These are phyloP conservation scores for Centrapalus pauciflorus DNA, from an alignment of 129 eudicot genomes.

Conservation along the genomic window DNA sequence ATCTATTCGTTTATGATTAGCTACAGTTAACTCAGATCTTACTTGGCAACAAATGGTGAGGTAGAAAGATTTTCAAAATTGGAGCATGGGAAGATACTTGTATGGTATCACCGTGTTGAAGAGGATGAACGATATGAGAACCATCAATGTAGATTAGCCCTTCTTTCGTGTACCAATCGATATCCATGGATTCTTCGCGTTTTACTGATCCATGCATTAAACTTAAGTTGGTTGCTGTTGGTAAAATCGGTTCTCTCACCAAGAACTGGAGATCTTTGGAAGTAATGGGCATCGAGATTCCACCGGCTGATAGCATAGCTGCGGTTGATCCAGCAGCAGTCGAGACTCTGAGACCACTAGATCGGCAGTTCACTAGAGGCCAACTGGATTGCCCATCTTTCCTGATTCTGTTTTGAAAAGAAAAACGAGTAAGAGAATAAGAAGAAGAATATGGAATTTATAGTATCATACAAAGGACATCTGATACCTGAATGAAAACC, in stretches of 20 bases:
- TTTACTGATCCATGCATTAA: slow-evolving; percentile 61
- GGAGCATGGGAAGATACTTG: slow-evolving; percentile 69
- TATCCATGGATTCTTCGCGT: slow-evolving; percentile 48
- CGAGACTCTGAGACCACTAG: slow-evolving; percentile 90
- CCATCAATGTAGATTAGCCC: slow-evolving; percentile 76
- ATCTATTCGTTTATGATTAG: slow-evolving; percentile 2
- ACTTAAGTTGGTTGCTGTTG: slow-evolving; percentile 23
- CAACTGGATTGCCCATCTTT: slow-evolving; percentile 33
- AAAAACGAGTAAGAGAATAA: not conserved
- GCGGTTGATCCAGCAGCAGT: slow-evolving; percentile 98
- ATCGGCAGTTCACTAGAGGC: slow-evolving; percentile 56
- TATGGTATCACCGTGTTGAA: slow-evolving; percentile 60
- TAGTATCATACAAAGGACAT: not conserved
- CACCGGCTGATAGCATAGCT: slow-evolving; percentile 92
- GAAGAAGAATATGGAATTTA: not conserved
- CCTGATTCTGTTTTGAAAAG: slow-evolving; percentile 41
- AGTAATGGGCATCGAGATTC: slow-evolving; percentile 60
- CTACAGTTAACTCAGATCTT: slow-evolving; percentile 17
- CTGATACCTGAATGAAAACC: slow-evolving; percentile 81
- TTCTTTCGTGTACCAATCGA: slow-evolving; percentile 55
- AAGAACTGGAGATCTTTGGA: slow-evolving; percentile 85
- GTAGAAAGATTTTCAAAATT: slow-evolving; percentile 56
- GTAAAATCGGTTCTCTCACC: slow-evolving; percentile 79
- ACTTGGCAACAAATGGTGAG: slow-evolving; percentile 41
- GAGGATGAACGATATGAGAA: slow-evolving; percentile 39